Evolutionary conservation across 768 basidiomycete species (phyloP), one percentile per base, ranked within the genome.

Genomic region (Lentinus brumalis): DNA sequence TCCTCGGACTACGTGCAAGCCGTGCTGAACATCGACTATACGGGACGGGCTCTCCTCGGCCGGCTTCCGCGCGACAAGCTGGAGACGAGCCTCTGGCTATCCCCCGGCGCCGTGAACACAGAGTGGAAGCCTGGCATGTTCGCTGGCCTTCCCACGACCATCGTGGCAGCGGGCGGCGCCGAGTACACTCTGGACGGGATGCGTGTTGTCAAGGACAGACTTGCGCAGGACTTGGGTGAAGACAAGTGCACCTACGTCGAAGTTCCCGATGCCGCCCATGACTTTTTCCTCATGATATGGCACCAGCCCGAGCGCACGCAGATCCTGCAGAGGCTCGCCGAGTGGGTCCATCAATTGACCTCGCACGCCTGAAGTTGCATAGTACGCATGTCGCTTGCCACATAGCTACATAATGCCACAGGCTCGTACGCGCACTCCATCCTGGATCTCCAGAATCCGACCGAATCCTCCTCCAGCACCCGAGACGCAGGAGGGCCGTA

Each of bases 151-250:
- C 70, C 73, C 4, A 60, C 52, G 16, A 73, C 73, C 16, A 56
- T 62, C 38, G 60, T 75, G 4, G 53, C 72, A 32, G 67, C 65
- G 0, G 71, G 74, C 16, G 70, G 67, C 6, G 71, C 64, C 6
- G 74, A 75, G 50, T 57, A 66, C 63, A 68, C 66, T 1, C 49
- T 70, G 10, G 76, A 77, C 50, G 38, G 39, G 21, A 68, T 72
- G 60, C 50, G 44, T 14, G 68, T 68, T 3, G 54, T 74, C 32
- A 53, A 59, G n/a, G 62, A 69, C 14, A 59, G 67, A 46, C 53
- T 77, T 53, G 49, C 42, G 14, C 55, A 35, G 41, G 76, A 74
- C 55, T 60, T 66, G 14, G 74, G 67, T 1, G 40, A 30, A 50
- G 57, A 53, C 4, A 26, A 32, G 3, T 42, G 60, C 30, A 18